Base-by-base conservation (phyloP, 345 rosid species). In the Salix arbutifolia region DNA sequence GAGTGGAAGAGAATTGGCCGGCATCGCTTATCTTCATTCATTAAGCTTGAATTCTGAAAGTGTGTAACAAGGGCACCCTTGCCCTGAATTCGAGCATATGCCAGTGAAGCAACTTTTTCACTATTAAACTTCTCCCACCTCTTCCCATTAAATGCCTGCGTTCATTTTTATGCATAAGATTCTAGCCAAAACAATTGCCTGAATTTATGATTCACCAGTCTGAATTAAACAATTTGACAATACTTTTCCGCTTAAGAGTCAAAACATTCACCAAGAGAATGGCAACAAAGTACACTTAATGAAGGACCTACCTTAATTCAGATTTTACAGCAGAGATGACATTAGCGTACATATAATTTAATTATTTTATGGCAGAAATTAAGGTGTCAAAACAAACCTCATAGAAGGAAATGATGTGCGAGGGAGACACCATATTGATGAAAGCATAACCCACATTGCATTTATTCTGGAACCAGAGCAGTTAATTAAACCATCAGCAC, bases 41-140 rank as follows among this genome's bases (percentile, higher is more conserved):
- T 77, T 44, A 77, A 71, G 69, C 80, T 77, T 44, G 80, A 77
- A 64, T 77, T 77, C 75, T 77, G 80, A 65, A 71, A 77, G 69
- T 77, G 80, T 23, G 61, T 66, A 26, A 71, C 80, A n/a, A 77
- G 80, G 23, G 80, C 80, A 64, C 62, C 33, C 80, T 77, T 77
- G 38, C 80, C 80, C 72, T 77, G 80, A 69, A 77, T 70, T 62
- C 80, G 58, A 9, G 80, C 80, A 77, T 77, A 77, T 25, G 80
- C 80, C 65, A 77, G 67, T 6, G 75, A 77, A 23, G 80, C 80
- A 50, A 77, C 80, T 33, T 77, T 77, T 64, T 77, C 80, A 28
- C 80, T 77, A 50, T 77, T 77, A 37, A 77, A 77, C 69, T 77
- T 77, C 75, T 77, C 80, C 80, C 80, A 77, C 70, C 72, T 77